Conservation (phyloP, 2,329 filamentous ascomycete genomes). For the Mollisia scopiformis region DNA sequence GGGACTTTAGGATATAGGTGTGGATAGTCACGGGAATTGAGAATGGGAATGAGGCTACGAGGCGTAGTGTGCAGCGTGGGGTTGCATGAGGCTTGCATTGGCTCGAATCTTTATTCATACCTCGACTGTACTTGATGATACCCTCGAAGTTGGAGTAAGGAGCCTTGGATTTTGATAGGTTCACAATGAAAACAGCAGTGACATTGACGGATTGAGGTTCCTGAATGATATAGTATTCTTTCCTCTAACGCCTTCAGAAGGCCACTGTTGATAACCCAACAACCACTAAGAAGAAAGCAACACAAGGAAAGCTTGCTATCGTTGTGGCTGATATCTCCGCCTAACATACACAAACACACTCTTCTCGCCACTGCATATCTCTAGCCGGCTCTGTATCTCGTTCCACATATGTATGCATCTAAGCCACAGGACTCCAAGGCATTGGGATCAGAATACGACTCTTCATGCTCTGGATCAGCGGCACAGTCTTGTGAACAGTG, state of each 20-base stretch:
- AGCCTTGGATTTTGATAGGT: background rate
- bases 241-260: background rate
- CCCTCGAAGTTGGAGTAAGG: background rate
- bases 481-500: constrained; percentile 97
- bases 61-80: background rate
- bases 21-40: background rate
- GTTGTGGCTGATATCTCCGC: background rate
- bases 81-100: background rate
- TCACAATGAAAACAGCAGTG: background rate
- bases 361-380: background rate
- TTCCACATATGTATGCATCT: background rate
- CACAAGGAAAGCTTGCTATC: background rate
- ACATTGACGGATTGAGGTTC: background rate
- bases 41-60: background rate
- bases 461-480: constrained; percentile 95
- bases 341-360: constrained; percentile 2
- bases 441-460: constrained; percentile 90
- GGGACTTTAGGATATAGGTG: too few relatives aligned
- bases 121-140: background rate
- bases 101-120: background rate
- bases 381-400: background rate
- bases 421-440: constrained; percentile 90
- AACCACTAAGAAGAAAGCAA: background rate
- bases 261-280: background rate
- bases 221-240: background rate